phyloP scores from a whole-genome alignment of 2,329 filamentous ascomycete species.

The Mycocentrospora acerina region DNA sequence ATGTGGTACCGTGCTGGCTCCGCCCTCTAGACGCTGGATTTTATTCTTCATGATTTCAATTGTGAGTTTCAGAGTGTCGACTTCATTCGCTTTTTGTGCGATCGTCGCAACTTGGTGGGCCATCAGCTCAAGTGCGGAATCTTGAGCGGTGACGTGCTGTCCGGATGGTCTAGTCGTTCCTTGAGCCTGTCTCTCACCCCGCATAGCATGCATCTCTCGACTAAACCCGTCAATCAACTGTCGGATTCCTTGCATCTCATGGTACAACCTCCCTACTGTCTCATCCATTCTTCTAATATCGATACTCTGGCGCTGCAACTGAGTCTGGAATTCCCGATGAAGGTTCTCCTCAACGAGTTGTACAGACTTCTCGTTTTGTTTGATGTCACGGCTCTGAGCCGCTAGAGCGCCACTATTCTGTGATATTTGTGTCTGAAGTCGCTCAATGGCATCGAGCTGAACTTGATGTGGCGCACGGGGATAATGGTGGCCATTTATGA shows the following conservation, averaged over 20 bases:
- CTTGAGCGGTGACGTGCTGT: constrained; percentile 24
- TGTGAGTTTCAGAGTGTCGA: constrained; percentile 50
- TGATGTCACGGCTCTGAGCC: constrained; percentile 35
- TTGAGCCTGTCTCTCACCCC: constrained; percentile 18
- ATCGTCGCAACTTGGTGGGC: constrained; percentile 44
- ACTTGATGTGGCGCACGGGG: constrained; percentile 33
- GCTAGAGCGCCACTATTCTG: constrained; percentile 45
- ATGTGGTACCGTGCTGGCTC: not conserved
- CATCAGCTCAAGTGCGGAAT: constrained; percentile 48
- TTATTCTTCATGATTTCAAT: constrained; percentile 52
- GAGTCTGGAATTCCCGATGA: constrained; percentile 39
- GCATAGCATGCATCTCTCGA: constrained; percentile 32
- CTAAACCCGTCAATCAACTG: constrained; percentile 40
- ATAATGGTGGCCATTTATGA: constrained; percentile 30
- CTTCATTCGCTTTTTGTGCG: constrained; percentile 47
- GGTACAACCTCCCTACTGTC: constrained; percentile 42
- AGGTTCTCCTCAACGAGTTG: constrained; percentile 39
- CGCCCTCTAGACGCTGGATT: constrained; percentile 35
- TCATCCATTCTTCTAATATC: constrained; percentile 45
- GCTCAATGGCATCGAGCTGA: constrained; percentile 44
- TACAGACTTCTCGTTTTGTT: constrained; percentile 28
- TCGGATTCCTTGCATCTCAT: constrained; percentile 44
- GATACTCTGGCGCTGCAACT: constrained; percentile 28
- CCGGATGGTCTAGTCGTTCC: constrained; percentile 2
- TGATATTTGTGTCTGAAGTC: constrained; percentile 52